A percentile compares a stretch with the other conserved stretches of the same genome.
Conservation (phyloP, 169 alveolate genomes). For the Plasmodium fragile region DNA sequence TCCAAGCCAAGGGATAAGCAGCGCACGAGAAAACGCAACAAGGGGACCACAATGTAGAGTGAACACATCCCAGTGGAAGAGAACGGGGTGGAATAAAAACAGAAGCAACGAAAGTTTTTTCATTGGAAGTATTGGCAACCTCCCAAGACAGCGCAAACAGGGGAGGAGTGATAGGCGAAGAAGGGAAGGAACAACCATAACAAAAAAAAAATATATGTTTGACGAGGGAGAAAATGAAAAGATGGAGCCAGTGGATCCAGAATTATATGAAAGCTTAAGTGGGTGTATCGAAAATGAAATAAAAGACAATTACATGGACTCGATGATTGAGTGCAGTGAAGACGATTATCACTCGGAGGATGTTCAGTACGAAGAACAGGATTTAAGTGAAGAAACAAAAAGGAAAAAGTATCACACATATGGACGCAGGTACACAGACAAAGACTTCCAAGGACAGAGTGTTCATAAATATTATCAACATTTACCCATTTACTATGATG, state of each 20-base stretch:
- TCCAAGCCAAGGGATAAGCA: background rate
- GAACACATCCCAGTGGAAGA: background rate
- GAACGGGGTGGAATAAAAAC: conserved; percentile 3
- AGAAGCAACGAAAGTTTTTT: background rate
- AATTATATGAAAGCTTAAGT: conserved; percentile 44
- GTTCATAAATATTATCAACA: conserved; percentile 40
- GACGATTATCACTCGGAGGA: conserved; percentile 48
- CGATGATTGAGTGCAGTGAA: conserved; percentile 20
- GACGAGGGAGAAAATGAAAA: background rate
- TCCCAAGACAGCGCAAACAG: background rate
- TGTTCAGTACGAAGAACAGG: conserved; percentile 32
- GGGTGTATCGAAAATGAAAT: conserved; percentile 70
- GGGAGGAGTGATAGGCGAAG: background rate
- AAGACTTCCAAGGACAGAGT: conserved; percentile 37
- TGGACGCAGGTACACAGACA: conserved; percentile 16
- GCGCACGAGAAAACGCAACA: background rate
- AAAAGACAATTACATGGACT: conserved; percentile 26
- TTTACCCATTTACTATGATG: conserved; percentile 39
- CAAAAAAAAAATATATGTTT: background rate
- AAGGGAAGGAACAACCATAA: background rate
- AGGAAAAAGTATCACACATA: conserved; percentile 54
- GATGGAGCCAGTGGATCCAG: conserved; percentile 35
- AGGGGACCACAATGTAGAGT: background rate
- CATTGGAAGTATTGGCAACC: background rate
- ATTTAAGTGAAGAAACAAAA: conserved; percentile 68